Conservation (phyloP, 139 green algal species). For the Gonium pectorale region DNA sequence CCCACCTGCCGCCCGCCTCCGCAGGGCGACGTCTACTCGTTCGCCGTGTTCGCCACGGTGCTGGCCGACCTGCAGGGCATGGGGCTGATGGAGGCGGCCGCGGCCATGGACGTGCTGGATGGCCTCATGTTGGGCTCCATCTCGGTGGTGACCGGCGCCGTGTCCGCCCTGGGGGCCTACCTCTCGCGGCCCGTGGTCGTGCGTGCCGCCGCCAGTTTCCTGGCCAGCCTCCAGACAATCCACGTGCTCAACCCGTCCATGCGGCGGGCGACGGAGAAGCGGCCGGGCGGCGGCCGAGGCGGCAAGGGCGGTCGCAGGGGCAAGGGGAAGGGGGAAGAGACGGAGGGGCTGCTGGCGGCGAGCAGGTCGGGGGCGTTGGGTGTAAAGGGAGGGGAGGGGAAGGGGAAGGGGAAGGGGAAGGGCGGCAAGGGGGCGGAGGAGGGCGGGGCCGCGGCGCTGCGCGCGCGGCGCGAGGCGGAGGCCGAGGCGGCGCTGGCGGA, state of each 20-base stretch:
- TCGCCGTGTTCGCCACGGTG: slow-evolving; percentile 28
- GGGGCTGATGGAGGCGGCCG: slow-evolving; percentile 21
- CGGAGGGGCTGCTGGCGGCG: background rate
- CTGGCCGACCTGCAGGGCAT: slow-evolving; percentile 31
- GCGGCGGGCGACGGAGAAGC: background rate
- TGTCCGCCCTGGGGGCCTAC: slow-evolving; percentile 31
- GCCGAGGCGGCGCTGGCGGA: background rate
- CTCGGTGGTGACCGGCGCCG: slow-evolving; percentile 22
- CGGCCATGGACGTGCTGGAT: slow-evolving; percentile 31
- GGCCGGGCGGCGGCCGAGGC: too few species aligned
- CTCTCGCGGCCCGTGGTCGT: slow-evolving; percentile 28
- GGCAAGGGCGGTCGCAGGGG: background rate
- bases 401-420: background rate
- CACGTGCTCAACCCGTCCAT: slow-evolving; percentile 37
- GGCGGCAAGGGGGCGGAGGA: background rate
- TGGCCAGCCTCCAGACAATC: slow-evolving; percentile 38
- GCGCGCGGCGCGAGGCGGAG: background rate
- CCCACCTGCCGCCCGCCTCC: background rate
- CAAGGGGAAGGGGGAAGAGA: background rate
- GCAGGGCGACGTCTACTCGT: slow-evolving; percentile 36
- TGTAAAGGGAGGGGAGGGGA: too few species aligned
- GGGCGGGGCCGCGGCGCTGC: background rate
- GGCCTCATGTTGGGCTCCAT: slow-evolving; percentile 35
- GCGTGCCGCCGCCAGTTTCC: background rate
- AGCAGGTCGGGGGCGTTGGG: background rate